phyloP scores from a whole-genome alignment of 768 basidiomycete species.

The Lactarius quietus region DNA sequence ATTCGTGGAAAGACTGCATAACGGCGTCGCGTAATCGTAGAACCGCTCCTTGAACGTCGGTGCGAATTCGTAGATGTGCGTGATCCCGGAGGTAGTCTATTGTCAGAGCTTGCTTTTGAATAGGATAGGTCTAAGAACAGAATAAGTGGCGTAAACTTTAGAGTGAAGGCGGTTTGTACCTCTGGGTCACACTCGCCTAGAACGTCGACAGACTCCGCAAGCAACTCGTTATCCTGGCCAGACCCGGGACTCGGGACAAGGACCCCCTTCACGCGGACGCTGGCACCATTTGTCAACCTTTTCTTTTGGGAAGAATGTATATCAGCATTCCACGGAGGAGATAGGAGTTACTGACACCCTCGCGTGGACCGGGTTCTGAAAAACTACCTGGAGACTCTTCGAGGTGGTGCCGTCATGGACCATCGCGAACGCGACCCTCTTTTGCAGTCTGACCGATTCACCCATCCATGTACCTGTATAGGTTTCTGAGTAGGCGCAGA shows the following conservation, averaged over 20 bases:
- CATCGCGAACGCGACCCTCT: constrained; percentile 81
- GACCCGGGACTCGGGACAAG: constrained; percentile 46
- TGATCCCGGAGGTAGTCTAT: constrained; percentile 80
- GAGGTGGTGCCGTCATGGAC: constrained; percentile 76
- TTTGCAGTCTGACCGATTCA: constrained; percentile 82
- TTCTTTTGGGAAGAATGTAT: not conserved
- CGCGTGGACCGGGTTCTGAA: constrained; percentile 42
- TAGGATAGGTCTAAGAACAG: constrained; percentile 67
- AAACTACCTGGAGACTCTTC: constrained; percentile 74
- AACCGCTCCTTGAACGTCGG: constrained; percentile 65
- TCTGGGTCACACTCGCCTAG: constrained; percentile 59
- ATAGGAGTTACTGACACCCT: constrained; percentile 32
- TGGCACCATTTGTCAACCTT: constrained; percentile 53
- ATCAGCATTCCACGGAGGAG: not conserved
- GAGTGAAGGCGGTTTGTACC: constrained; percentile 34
- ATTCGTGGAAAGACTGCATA: constrained; percentile 53
- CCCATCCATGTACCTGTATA: constrained; percentile 68
- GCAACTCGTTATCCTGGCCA: constrained; percentile 52
- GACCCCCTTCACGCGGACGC: constrained; percentile 48
- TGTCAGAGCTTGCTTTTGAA: constrained; percentile 84
- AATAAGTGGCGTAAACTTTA: constrained; percentile 15
- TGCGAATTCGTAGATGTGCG: constrained; percentile 84
- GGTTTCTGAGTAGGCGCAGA: not conserved
- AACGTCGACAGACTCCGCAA: constrained; percentile 45
- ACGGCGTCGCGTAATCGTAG: constrained; percentile 66